phyloP scores from a whole-genome alignment of 176 grass and related monocot species.

The Cenchrus americanus region DNA sequence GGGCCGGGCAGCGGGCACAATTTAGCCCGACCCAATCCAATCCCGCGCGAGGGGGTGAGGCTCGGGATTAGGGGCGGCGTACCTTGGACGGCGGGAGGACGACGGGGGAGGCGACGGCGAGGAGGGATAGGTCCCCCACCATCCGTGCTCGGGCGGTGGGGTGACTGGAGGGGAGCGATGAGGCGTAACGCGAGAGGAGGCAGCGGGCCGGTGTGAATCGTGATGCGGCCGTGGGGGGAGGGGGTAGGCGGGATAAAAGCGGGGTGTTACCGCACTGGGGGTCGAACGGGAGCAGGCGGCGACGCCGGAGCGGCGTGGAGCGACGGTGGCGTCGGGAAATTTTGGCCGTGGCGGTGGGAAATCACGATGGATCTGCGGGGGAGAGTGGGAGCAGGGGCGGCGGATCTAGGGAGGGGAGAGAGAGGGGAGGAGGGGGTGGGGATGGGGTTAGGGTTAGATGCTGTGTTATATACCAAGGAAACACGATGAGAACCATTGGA shows the following conservation, averaged over 20 bases:
- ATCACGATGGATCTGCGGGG: background rate
- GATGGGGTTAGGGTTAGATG: too few species aligned
- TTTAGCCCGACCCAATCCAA: too few species aligned
- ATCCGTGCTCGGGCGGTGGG: background rate
- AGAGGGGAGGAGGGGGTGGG: too few species aligned
- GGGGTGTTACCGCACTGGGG: background rate
- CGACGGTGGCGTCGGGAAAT: constrained; percentile 4
- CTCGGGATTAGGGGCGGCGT: background rate
- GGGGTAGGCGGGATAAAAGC: background rate
- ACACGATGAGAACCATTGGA: too few species aligned
- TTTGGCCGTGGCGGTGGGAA: background rate
- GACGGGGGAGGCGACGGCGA: constrained; percentile 48
- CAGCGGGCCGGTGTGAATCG: background rate
- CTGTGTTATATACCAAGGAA: too few species aligned
- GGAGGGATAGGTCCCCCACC: constrained; percentile 54
- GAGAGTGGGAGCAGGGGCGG: too few species aligned
- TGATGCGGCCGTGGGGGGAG: background rate
- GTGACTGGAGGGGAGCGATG: background rate
- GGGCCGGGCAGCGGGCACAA: too few species aligned
- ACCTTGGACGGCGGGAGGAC: constrained; percentile 47
- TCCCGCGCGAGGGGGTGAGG: background rate
- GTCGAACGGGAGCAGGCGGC: constrained; percentile 22
- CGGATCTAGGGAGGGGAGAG: too few species aligned
- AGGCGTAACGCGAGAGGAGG: background rate
- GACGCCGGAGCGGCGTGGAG: constrained; percentile 29